Percentiles rank a stretch among this genome's conserved stretches.
Evolutionary conservation across 371 early-diverging fungal genomes (phyloP).

Genomic region (Mucor sp.): DNA sequence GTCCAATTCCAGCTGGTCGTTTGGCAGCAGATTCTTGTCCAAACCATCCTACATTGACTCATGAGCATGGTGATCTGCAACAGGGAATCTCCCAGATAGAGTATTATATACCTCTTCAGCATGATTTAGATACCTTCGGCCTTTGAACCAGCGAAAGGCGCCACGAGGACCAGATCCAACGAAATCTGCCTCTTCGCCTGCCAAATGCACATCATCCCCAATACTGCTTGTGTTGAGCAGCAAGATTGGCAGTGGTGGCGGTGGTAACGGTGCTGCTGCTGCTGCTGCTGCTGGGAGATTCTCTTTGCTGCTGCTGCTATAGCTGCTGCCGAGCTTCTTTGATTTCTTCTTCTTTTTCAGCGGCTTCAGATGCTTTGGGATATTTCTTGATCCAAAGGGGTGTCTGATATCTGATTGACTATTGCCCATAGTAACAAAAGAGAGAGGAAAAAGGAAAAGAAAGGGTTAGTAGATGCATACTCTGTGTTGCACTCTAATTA

Average conservation of each 20-base stretch:
- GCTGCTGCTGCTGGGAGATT: not conserved
- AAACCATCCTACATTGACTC: slow-evolving; percentile 4
- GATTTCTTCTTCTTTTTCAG: slow-evolving; percentile 4
- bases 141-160: slow-evolving; percentile 36
- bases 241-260: not conserved
- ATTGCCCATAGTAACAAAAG: slow-evolving; percentile 5
- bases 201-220: not conserved
- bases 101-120: slow-evolving; percentile 2
- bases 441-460: not conserved
- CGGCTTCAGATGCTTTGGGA: slow-evolving; percentile 14
- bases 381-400: not conserved
- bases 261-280: not conserved
- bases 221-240: not conserved
- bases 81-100: not conserved
- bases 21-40: slow-evolving; percentile 17
- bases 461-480: not conserved
- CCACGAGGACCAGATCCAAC: slow-evolving; percentile 25
- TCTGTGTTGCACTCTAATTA: not conserved
- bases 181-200: slow-evolving; percentile 3
- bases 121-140: slow-evolving; percentile 16
- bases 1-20: slow-evolving; percentile 35
- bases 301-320: not conserved
- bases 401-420: slow-evolving; percentile 10
- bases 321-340: not conserved
- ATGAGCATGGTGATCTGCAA: not conserved